Percentiles rank a stretch among this genome's conserved stretches.
Conservation (phyloP, 768 basidiomycete genomes). For the Mycena venus region DNA sequence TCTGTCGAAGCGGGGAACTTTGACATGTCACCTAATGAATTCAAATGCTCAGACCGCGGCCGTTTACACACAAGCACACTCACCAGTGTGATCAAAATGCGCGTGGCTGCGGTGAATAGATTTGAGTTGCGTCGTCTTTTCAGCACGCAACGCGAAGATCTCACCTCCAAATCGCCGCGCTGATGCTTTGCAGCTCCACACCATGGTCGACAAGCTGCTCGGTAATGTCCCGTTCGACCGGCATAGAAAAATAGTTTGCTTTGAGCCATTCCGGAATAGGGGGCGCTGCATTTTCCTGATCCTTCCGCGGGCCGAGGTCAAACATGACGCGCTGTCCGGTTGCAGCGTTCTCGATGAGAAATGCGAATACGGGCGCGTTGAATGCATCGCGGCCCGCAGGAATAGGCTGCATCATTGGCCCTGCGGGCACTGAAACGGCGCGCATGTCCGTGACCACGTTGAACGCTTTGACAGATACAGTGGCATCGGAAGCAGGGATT, state of each 20-base stretch:
- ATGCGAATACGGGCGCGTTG: slow-evolving; percentile 29
- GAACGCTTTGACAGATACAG: slow-evolving; percentile 32
- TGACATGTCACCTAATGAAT: slow-evolving; percentile 35
- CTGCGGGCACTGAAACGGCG: slow-evolving; percentile 19
- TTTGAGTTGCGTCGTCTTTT: not conserved
- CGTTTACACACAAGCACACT: not conserved
- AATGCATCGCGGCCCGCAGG: slow-evolving; percentile 29
- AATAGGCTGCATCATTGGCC: slow-evolving; percentile 26
- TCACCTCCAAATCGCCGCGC: slow-evolving; percentile 39
- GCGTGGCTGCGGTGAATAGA: slow-evolving; percentile 21
- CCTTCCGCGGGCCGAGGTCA: slow-evolving; percentile 36
- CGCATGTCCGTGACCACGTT: slow-evolving; percentile 10
- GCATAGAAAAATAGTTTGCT: not conserved
- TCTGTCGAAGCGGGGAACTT: slow-evolving; percentile 32
- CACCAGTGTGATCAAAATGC: slow-evolving; percentile 37
- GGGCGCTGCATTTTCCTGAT: slow-evolving; percentile 30
- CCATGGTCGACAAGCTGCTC: slow-evolving; percentile 31
- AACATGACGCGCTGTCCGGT: slow-evolving; percentile 32
- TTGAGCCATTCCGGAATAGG: slow-evolving; percentile 9
- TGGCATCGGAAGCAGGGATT: not conserved
- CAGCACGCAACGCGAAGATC: not conserved
- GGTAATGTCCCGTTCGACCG: slow-evolving; percentile 25
- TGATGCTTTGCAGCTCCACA: slow-evolving; percentile 26
- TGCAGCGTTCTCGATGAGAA: slow-evolving; percentile 34
- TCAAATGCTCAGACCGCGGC: not conserved